Conservation (phyloP, 768 basidiomycete species). For the Solioccasus polychromus region DNA sequence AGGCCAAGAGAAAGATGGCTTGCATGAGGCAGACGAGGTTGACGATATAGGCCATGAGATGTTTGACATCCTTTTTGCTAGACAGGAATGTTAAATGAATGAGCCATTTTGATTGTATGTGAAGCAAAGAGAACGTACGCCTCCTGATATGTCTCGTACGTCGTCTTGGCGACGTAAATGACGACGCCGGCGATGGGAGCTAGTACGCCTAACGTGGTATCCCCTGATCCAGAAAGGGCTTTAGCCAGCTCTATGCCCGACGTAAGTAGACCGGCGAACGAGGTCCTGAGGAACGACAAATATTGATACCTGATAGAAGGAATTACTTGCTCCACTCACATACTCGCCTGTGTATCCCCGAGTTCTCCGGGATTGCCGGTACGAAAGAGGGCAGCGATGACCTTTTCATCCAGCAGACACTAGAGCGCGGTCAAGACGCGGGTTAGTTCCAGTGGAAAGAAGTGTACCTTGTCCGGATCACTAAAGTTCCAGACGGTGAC, state of each 20-base stretch:
- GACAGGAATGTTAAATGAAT: neutral
- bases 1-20: slow-evolving; percentile 2
- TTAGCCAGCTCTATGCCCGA: neutral
- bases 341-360: neutral
- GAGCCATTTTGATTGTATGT: neutral
- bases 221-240: neutral
- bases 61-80: slow-evolving; percentile 9
- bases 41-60: slow-evolving; percentile 14
- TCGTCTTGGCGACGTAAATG: neutral
- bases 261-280: neutral
- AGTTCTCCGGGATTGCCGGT: neutral
- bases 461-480: slow-evolving; percentile 10
- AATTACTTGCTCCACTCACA: slow-evolving; percentile 9
- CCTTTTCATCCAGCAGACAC: slow-evolving; percentile 8
- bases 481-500: slow-evolving; percentile 12
- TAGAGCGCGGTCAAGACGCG: neutral
- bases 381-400: slow-evolving; percentile 1
- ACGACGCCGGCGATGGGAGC: neutral
- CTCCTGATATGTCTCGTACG: slow-evolving; percentile 1
- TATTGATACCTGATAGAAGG: too few species aligned
- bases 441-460: neutral
- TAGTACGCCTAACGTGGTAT: neutral
- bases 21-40: slow-evolving; percentile 19
- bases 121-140: slow-evolving; percentile 4
- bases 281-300: neutral